These are phyloP conservation scores for Termitomyces sp. DNA, from an alignment of 768 basidiomycete species.

Conservation along the genomic window DNA sequence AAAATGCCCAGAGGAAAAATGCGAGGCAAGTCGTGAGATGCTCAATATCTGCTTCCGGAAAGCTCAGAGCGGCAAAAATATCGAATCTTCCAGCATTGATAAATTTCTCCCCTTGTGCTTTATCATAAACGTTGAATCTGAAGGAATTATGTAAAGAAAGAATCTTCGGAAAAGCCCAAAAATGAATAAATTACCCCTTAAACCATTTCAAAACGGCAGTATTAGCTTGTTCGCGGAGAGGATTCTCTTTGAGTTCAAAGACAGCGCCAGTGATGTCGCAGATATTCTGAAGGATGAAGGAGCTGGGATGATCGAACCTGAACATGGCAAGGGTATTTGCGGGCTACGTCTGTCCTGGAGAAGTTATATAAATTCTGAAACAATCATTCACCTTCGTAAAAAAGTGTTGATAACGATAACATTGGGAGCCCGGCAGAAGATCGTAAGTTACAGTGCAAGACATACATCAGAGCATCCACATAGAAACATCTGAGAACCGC, in stretches of 20 bases:
- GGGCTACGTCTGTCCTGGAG: neutral
- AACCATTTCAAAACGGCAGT: constrained; percentile 9
- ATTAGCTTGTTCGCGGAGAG: constrained; percentile 3
- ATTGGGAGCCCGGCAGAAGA: no score
- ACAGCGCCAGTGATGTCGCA: constrained; percentile 8
- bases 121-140: constrained; percentile 11
- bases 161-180: no score
- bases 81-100: constrained; percentile 18
- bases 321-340: neutral
- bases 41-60: constrained; percentile 18
- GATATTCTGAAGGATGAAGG: constrained; percentile 10
- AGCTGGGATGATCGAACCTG: constrained; percentile 2
- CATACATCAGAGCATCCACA: no score
- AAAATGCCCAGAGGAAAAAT: constrained; percentile 25
- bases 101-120: constrained; percentile 9
- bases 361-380: neutral
- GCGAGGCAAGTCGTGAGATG: constrained; percentile 23
- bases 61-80: constrained; percentile 18
- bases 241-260: constrained; percentile 13
- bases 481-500: no score
- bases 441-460: no score
- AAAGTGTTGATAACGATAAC: no score
- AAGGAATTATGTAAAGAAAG: neutral
- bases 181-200: neutral
- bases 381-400: no score